A percentile compares a stretch with the other conserved stretches of the same genome.
These are phyloP conservation scores for Euphorbia peplus DNA, from an alignment of 345 rosid genomes.

Conservation along the genomic window DNA sequence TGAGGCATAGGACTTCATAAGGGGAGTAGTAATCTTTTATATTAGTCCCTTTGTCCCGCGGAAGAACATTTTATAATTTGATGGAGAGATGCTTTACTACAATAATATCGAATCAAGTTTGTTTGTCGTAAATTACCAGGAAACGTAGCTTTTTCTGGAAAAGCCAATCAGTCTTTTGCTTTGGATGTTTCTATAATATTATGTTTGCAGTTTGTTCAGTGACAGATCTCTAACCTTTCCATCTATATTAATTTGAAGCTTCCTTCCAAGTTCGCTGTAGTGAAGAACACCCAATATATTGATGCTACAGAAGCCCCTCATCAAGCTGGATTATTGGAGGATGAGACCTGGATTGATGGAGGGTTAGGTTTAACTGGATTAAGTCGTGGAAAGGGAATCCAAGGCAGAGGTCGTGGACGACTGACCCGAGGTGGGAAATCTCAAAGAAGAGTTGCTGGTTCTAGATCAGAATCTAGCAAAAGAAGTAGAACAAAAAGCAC, in stretches of 20 bases:
- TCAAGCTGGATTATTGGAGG: slow-evolving; percentile 37
- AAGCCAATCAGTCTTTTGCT: not conserved
- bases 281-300: slow-evolving; percentile 33
- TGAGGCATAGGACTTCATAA: not conserved
- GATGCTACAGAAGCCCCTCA: slow-evolving; percentile 28
- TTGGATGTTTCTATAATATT: not conserved
- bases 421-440: slow-evolving; percentile 42
- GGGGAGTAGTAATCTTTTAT: not conserved
- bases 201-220: not conserved
- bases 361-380: slow-evolving; percentile 34
- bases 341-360: slow-evolving; percentile 49
- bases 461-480: slow-evolving; percentile 48
- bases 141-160: not conserved
- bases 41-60: no score
- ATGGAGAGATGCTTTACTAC: not conserved
- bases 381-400: slow-evolving; percentile 40
- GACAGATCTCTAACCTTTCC: not conserved
- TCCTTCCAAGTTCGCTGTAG: slow-evolving; percentile 33
- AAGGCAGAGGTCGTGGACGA: slow-evolving; percentile 45
- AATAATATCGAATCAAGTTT: no score
- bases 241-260: slow-evolving; percentile 29
- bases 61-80: not conserved
- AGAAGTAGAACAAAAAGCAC: slow-evolving; percentile 28
- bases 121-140: no score
- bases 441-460: slow-evolving; percentile 27